Evolutionary conservation across 2,329 filamentous ascomycete species (phyloP).

Genomic region (Boeremia exigua): DNA sequence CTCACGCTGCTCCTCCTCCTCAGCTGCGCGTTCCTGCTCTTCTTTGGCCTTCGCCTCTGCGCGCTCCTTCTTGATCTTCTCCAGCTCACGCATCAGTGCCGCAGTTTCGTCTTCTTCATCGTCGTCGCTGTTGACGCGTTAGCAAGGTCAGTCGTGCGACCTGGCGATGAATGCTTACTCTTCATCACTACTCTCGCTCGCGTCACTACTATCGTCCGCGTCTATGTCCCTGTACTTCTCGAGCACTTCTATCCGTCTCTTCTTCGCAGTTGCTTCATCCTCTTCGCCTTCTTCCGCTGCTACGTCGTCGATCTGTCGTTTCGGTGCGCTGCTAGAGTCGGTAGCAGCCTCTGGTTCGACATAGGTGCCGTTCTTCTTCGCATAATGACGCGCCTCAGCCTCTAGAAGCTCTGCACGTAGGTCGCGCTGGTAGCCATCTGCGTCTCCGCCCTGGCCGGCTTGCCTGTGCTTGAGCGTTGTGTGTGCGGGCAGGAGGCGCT

Average conservation of each 20-base stretch:
- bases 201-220: constrained; percentile 69
- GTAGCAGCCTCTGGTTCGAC: constrained; percentile 55
- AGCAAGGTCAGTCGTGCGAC: constrained; percentile 9
- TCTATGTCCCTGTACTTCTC: constrained; percentile 90
- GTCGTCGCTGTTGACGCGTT: constrained; percentile 42
- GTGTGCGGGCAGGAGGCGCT: constrained; percentile 91
- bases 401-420: constrained; percentile 87
- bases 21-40: constrained; percentile 79
- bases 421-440: constrained; percentile 74
- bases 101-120: constrained; percentile 80
- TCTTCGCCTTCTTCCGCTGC: constrained; percentile 58
- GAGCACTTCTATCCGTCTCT: constrained; percentile 73
- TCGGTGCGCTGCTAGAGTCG: constrained; percentile 57
- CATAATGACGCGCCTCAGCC: constrained; percentile 85
- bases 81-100: constrained; percentile 88
- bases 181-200: constrained; percentile 62
- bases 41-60: constrained; percentile 81
- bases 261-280: constrained; percentile 77
- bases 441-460: constrained; percentile 86
- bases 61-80: constrained; percentile 89
- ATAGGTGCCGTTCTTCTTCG: constrained; percentile 75
- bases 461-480: constrained; percentile 84
- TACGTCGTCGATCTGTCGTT: constrained; percentile 68
- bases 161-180: constrained; percentile 51
- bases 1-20: constrained; percentile 83